A percentile compares a stretch with the other conserved stretches of the same genome.
These are phyloP conservation scores for Curvularia hawaiiensis DNA, from an alignment of 2,329 filamentous ascomycete species.

Conservation along the genomic window DNA sequence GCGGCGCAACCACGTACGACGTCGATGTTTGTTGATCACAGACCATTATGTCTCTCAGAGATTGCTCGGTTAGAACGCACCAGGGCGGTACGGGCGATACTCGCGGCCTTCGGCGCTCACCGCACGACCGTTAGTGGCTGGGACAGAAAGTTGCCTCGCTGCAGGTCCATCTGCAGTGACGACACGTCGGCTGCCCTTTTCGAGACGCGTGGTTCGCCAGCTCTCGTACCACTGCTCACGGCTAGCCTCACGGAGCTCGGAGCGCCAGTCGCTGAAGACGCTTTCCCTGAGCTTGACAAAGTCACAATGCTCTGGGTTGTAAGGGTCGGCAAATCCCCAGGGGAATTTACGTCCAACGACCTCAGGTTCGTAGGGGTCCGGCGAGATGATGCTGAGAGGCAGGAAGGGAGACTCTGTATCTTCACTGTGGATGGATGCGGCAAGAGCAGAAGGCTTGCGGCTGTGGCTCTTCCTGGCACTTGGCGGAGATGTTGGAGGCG, in stretches of 20 bases:
- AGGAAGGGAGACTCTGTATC: constrained; percentile 67
- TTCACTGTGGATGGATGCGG: constrained; percentile 44
- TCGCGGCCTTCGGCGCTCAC: constrained; percentile 39
- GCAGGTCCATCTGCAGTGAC: constrained; percentile 39
- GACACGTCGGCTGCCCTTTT: constrained; percentile 36
- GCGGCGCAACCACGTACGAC: not conserved
- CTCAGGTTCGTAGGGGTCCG: constrained; percentile 84
- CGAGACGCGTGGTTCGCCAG: constrained; percentile 73
- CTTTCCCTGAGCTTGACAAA: constrained; percentile 88
- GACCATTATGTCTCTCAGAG: not conserved
- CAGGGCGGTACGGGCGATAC: constrained; percentile 32
- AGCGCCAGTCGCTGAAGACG: constrained; percentile 92
- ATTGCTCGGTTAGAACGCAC: constrained; percentile 21
- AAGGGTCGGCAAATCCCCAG: constrained; percentile 96
- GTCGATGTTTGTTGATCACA: not conserved
- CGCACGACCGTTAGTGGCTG: constrained; percentile 40
- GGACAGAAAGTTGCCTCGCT: constrained; percentile 31
- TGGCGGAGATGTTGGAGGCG: constrained; percentile 42
- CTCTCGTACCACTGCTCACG: constrained; percentile 94
- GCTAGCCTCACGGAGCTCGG: constrained; percentile 86
- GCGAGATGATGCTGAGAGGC: constrained; percentile 91
- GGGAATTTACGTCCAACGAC: constrained; percentile 87
- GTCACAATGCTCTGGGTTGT: constrained; percentile 90
- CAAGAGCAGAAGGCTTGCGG: constrained; percentile 50
- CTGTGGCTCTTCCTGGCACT: constrained; percentile 44